phyloP scores from a whole-genome alignment of 78 protist species.

The Cavenderia fasciculata region DNA sequence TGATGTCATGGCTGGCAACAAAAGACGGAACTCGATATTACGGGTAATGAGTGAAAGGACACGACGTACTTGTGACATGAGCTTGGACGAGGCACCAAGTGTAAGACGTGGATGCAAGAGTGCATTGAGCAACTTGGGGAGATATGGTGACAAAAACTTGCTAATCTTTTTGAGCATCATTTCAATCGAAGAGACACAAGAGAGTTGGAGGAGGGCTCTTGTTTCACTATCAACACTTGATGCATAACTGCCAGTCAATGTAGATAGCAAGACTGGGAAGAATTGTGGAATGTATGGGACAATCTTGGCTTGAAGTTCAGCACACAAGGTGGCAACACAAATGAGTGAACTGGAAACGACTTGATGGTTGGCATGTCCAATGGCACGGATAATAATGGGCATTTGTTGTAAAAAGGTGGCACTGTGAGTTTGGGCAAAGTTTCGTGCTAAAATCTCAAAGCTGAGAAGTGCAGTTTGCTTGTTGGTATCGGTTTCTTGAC shows the following conservation, averaged over 20 bases:
- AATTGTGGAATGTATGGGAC: constrained; percentile 76
- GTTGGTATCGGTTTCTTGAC: constrained; percentile 32
- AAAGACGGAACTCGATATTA: constrained; percentile 58
- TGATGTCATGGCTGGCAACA: constrained; percentile 55
- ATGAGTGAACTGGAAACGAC: constrained; percentile 57
- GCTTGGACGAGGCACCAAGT: constrained; percentile 4
- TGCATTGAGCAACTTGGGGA: constrained; percentile 38
- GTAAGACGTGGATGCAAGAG: constrained; percentile 60
- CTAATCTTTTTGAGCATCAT: constrained; percentile 69
- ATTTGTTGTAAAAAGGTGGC: constrained; percentile 8
- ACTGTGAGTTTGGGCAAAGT: constrained; percentile 23
- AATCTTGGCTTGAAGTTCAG: constrained; percentile 57
- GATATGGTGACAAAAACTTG: constrained; percentile 60
- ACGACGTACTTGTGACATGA: constrained; percentile 14
- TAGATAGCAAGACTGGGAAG: constrained; percentile 46
- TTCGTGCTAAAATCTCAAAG: constrained; percentile 72
- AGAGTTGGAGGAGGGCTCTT: constrained; percentile 43
- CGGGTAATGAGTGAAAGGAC: constrained; percentile 20
- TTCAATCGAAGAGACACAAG: constrained; percentile 51
- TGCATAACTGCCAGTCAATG: constrained; percentile 26
- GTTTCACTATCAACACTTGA: constrained; percentile 19
- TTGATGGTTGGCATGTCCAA: constrained; percentile 36
- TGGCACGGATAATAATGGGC: constrained; percentile 42
- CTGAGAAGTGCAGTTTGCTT: constrained; percentile 78
- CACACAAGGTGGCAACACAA: constrained; percentile 70